Percentiles rank a stretch among this genome's conserved stretches.
Evolutionary conservation across 2,329 filamentous ascomycete genomes (phyloP).

Genomic region (Periglandula ipomoeae): DNA sequence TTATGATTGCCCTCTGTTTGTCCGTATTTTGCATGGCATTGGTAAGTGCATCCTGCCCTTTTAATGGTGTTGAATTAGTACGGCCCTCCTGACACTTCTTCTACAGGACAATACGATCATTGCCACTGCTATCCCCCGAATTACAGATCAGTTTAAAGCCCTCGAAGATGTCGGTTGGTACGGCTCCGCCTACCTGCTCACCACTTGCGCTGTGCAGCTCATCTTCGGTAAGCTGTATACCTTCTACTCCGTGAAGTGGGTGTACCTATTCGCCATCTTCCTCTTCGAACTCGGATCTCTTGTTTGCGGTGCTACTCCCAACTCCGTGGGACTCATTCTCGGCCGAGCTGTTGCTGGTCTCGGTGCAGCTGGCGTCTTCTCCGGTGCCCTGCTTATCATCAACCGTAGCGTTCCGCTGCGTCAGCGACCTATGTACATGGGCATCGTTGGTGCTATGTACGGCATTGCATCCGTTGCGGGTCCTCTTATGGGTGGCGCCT

Average conservation of each 20-base stretch:
- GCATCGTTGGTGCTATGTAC: slow-evolving; percentile 31
- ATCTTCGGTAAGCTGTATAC: slow-evolving; percentile 32
- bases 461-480: slow-evolving; percentile 32
- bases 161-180: slow-evolving; percentile 10
- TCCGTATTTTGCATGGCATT: slow-evolving; percentile 9
- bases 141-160: slow-evolving; percentile 15
- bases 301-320: slow-evolving; percentile 21
- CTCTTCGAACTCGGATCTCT: slow-evolving; percentile 22
- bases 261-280: slow-evolving; percentile 16
- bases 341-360: slow-evolving; percentile 27
- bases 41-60: too few species aligned
- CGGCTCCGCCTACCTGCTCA: slow-evolving; percentile 24
- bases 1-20: slow-evolving; percentile 9
- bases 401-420: slow-evolving; percentile 26
- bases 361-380: slow-evolving; percentile 37
- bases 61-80: too few species aligned
- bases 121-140: slow-evolving; percentile 24
- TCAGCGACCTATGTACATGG: slow-evolving; percentile 26
- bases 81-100: not conserved
- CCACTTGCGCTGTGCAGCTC: slow-evolving; percentile 27
- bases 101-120: slow-evolving; percentile 29
- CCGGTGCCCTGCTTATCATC: slow-evolving; percentile 34
- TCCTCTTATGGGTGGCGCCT: slow-evolving; percentile 24
- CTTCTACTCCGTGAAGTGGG: slow-evolving; percentile 24
- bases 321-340: slow-evolving; percentile 24